Evolutionary conservation across 176 grass and related monocot genomes (phyloP), one percentile per base, ranked within the genome.

Genomic region (Aegilops speltoides): DNA sequence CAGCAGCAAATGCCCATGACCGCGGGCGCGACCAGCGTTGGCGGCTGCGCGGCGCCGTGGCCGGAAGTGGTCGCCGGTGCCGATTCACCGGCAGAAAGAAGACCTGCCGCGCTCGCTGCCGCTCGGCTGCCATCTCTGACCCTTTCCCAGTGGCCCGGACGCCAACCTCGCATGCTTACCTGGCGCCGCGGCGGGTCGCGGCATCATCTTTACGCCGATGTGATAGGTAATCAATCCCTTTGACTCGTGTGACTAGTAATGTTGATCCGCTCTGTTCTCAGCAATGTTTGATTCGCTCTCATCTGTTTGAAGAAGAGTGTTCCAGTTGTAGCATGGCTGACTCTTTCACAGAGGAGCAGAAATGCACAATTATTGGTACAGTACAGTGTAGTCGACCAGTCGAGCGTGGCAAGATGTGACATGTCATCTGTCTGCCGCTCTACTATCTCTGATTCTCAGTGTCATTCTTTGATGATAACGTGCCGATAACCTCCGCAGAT

Each of bases 321-420:
- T 60, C 48, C 50, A 8, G 23, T 43, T 40, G 17, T 31, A 11
- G 81, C 52, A 73, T 40, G 20, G 14, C 33, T 29, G 52, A 83
- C 40, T 40, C 52, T 25, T 43, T 6, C 33, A 10, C 15, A 41
- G 59, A 28, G 50, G 56, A 43, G 7, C 82, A 74, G 0, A 57
- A 28, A 83, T 72, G 22, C 81, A 28, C 48, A 71, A 71, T 57
- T 82, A 71, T 71, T 59, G 81, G 22, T 59, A 59, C 50, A 82
- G 20, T 54, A 54, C 20, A 82, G 46, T 38, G 50, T 7, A 54
- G 48, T 8, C 57, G 67, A 83, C 13, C 7, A 34, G 48, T 8
- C 57, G 67, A 83, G 12, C 8, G 31, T 40, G n/a, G 81, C 52
- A 73, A 29, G 68, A 41, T 73, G 50, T 59, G 81, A 73, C 81